phyloP scores from a whole-genome alignment of 208 protist species.

The Acanthamoeba castellanii region DNA sequence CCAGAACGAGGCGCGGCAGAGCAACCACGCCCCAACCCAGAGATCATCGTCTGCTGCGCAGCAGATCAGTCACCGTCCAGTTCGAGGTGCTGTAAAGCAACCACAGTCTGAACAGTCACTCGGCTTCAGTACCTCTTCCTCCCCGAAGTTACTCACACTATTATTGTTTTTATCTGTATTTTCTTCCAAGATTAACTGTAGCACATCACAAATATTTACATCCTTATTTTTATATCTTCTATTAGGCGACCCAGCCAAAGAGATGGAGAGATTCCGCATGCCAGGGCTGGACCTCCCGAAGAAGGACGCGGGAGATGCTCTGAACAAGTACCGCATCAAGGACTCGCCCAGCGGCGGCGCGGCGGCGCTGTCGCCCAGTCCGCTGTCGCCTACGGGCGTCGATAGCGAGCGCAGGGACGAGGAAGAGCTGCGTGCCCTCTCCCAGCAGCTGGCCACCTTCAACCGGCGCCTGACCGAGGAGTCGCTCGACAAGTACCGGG shows the following conservation, averaged over 20 bases:
- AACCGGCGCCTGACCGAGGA: background rate
- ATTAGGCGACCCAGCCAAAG: background rate
- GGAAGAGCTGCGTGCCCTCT: background rate
- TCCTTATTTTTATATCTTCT: too few species aligned
- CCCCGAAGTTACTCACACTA: too few species aligned
- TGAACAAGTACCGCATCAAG: conserved; percentile 57
- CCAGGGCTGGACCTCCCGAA: background rate
- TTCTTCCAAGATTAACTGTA: too few species aligned
- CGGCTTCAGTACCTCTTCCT: too few species aligned
- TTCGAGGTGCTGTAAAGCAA: too few species aligned
- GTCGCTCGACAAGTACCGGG: background rate
- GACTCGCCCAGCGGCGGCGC: background rate
- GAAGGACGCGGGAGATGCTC: background rate
- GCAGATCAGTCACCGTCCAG: too few species aligned
- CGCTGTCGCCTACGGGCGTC: background rate
- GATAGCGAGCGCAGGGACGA: background rate
- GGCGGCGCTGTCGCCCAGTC: background rate
- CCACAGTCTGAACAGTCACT: too few species aligned
- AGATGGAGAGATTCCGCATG: background rate
- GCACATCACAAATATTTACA: too few species aligned
- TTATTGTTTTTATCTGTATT: too few species aligned
- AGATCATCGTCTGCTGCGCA: too few species aligned
- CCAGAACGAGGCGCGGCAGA: too few species aligned
- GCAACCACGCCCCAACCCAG: too few species aligned
- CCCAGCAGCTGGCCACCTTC: background rate